A percentile compares a stretch with the other conserved stretches of the same genome.
Conservation (phyloP, 371 early-diverging fungal genomes). For the Lichtheimia corymbifera region DNA sequence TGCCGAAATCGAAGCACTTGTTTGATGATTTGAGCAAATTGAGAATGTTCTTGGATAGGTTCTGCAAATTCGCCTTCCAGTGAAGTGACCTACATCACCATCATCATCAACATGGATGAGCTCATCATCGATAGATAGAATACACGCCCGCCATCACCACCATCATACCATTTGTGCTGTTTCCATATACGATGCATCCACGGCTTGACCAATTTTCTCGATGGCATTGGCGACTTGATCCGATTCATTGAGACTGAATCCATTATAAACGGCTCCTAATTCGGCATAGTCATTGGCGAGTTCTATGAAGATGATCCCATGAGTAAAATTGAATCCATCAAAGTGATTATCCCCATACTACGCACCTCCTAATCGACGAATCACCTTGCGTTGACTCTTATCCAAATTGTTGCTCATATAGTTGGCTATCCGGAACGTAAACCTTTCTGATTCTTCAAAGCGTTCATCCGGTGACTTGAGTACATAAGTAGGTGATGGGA, state of each 20-base stretch:
- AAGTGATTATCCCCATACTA: neutral
- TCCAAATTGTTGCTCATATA: slow-evolving; percentile 73
- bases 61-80: slow-evolving; percentile 81
- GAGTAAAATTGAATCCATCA: too few relatives aligned
- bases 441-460: slow-evolving; percentile 79
- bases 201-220: slow-evolving; percentile 88
- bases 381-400: slow-evolving; percentile 66
- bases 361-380: slow-evolving; percentile 68
- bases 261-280: slow-evolving; percentile 89
- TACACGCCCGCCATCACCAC: too few relatives aligned
- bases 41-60: slow-evolving; percentile 85
- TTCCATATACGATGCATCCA: slow-evolving; percentile 80
- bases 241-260: slow-evolving; percentile 85
- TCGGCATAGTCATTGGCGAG: slow-evolving; percentile 81
- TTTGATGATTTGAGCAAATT: slow-evolving; percentile 84
- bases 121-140: too few relatives aligned
- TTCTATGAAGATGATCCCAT: slow-evolving; percentile 18
- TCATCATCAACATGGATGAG: too few relatives aligned
- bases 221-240: slow-evolving; percentile 75
- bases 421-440: slow-evolving; percentile 73
- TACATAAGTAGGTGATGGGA: slow-evolving; percentile 58
- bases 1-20: slow-evolving; percentile 82
- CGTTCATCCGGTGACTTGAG: slow-evolving; percentile 71
- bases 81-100: slow-evolving; percentile 34
- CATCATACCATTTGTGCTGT: slow-evolving; percentile 71